Evolutionary conservation across 2,329 filamentous ascomycete species (phyloP).

Genomic region (Periglandula ipomoeae): DNA sequence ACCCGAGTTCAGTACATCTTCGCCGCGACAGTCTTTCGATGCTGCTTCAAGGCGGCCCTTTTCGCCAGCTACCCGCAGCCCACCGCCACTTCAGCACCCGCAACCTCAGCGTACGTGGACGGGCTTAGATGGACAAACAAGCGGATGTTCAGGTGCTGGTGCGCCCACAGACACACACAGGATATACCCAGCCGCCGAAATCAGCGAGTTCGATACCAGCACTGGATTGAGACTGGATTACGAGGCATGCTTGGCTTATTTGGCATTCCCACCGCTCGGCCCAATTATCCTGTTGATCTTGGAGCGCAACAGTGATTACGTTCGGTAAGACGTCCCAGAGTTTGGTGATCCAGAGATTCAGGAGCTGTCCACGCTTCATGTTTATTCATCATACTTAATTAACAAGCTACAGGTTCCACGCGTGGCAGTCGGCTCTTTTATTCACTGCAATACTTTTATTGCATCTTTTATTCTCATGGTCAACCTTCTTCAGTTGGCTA

Average conservation of each 20-base stretch:
- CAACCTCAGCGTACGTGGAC: conserved; percentile 49
- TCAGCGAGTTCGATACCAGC: conserved; percentile 85
- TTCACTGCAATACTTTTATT: conserved; percentile 69
- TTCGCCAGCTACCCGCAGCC: conserved; percentile 39
- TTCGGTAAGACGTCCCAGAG: conserved; percentile 51
- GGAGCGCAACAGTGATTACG: conserved; percentile 95
- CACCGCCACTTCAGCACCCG: conserved; percentile 35
- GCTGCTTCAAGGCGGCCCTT: conserved; percentile 46
- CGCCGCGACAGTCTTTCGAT: conserved; percentile 47
- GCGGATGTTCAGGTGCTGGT: conserved; percentile 14
- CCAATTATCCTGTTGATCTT: conserved; percentile 75
- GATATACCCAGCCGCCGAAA: conserved; percentile 35
- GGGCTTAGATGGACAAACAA: conserved; percentile 29
- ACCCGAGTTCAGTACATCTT: conserved; percentile 35
- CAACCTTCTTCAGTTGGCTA: conserved; percentile 72
- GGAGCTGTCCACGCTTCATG: neutral
- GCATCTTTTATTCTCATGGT: conserved; percentile 83
- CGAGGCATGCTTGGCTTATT: conserved; percentile 84
- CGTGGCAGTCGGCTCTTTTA: conserved; percentile 83
- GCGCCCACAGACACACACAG: conserved; percentile 22
- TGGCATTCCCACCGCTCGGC: conserved; percentile 75
- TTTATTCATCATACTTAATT: conserved; percentile 8
- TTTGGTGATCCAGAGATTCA: neutral
- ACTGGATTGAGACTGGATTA: conserved; percentile 79
- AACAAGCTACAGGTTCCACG: conserved; percentile 63